Evolutionary conservation across 2,329 filamentous ascomycete species (phyloP).

Genomic region (Fusarium sp.): DNA sequence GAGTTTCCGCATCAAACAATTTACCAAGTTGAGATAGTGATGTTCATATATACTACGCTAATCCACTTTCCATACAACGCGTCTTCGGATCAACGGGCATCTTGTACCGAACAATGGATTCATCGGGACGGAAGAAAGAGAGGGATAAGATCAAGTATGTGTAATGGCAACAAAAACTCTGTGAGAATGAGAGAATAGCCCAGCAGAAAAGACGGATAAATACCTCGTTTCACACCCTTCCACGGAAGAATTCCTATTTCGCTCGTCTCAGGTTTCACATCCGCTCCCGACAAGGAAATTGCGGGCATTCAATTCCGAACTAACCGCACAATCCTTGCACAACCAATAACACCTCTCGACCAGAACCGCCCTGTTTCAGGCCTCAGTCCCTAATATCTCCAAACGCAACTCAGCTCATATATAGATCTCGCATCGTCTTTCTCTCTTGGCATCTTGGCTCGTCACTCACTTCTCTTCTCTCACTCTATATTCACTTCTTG

Average conservation of each 20-base stretch:
- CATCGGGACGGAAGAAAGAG: too few relatives aligned
- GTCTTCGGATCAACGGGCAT: not conserved
- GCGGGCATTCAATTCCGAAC: conserved; percentile 27
- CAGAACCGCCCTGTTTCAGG: conserved; percentile 31
- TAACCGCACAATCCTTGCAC: conserved; percentile 18
- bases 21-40: not conserved
- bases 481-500: conserved; percentile 3
- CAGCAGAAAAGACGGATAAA: conserved; percentile 31
- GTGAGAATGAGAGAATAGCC: not conserved
- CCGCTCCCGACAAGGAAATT: conserved; percentile 29
- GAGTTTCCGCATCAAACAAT: not conserved
- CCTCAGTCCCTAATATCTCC: conserved; percentile 24
- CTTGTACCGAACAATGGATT: not conserved
- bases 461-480: conserved; percentile 13
- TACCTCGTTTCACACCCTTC: conserved; percentile 37
- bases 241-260: conserved; percentile 27
- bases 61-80: not conserved
- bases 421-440: conserved; percentile 13
- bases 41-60: not conserved
- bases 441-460: conserved; percentile 19
- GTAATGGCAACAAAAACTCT: not conserved
- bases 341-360: conserved; percentile 4
- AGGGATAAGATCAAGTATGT: not conserved
- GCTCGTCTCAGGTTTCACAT: conserved; percentile 26
- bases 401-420: not conserved